Evolutionary conservation across 495 filamentous ascomycete genomes (phyloP).

Genomic region (Pyrenula massariospora): DNA sequence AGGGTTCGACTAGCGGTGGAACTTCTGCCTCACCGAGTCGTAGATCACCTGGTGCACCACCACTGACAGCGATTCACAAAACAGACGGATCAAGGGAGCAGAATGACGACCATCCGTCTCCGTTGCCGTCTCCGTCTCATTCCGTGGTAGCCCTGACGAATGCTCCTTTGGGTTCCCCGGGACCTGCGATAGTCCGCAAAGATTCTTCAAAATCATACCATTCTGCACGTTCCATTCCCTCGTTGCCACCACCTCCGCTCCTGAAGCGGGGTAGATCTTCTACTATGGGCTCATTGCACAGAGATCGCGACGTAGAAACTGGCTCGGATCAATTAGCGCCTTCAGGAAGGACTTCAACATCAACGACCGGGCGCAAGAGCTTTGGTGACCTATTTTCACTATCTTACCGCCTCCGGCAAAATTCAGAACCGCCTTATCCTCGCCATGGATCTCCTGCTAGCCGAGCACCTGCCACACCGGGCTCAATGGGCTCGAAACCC

Average conservation of each 20-base stretch:
- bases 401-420: conserved; percentile 59
- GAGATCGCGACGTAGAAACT: conserved; percentile 41
- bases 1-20: conserved; percentile 3
- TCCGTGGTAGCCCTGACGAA: conserved; percentile 30
- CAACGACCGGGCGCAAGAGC: conserved; percentile 74
- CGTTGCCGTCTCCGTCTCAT: conserved; percentile 45
- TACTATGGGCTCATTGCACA: conserved; percentile 66
- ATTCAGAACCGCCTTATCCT: conserved; percentile 53
- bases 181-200: conserved; percentile 38
- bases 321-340: conserved; percentile 46
- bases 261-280: conserved; percentile 68
- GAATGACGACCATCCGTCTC: conserved; percentile 30
- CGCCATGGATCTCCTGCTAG: conserved; percentile 43
- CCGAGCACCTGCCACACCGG: conserved; percentile 52
- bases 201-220: conserved; percentile 54
- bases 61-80: conserved; percentile 17
- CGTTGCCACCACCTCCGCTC: conserved; percentile 34
- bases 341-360: conserved; percentile 65
- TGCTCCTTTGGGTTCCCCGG: conserved; percentile 16
- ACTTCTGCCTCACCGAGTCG: conserved; percentile 7
- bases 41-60: conserved; percentile 12
- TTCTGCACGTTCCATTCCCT: conserved; percentile 65
- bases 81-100: conserved; percentile 17
- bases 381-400: conserved; percentile 79
- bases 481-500: conserved; percentile 52